These are phyloP conservation scores for Acer negundo DNA, from an alignment of 345 rosid genomes.

Conservation along the genomic window DNA sequence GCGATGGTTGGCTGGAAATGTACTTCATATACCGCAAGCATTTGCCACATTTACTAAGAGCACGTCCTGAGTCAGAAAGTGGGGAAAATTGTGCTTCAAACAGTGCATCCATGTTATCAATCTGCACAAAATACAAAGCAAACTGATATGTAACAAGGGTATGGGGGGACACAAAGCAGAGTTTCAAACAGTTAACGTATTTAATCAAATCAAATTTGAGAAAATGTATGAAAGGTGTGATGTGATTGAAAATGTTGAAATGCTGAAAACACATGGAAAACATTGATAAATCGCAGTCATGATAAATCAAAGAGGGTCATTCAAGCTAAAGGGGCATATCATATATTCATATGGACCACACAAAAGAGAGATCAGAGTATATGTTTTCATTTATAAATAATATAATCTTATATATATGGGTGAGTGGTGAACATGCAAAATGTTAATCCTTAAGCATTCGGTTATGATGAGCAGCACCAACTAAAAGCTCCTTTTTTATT, in stretches of 20 bases:
- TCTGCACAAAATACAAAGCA: slow-evolving; percentile 42
- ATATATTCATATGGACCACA: no score
- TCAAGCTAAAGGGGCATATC: no score
- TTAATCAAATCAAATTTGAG: not conserved
- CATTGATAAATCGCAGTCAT: not conserved
- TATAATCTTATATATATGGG: not conserved
- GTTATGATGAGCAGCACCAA: not conserved
- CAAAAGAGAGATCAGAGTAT: not conserved
- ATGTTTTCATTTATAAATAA: not conserved
- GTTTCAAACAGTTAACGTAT: not conserved
- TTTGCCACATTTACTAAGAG: slow-evolving; percentile 93
- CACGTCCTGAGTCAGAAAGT: slow-evolving; percentile 79
- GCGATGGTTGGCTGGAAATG: slow-evolving; percentile 76
- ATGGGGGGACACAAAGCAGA: not conserved
- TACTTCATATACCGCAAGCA: slow-evolving; percentile 95
- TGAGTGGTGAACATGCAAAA: not conserved
- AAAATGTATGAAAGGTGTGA: not conserved
- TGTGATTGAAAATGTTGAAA: not conserved
- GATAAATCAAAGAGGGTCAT: not conserved
- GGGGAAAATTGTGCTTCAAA: slow-evolving; percentile 97
- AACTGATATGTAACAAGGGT: not conserved
- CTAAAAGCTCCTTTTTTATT: not conserved
- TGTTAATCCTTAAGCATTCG: no score
- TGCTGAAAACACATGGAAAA: not conserved
- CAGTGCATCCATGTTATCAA: slow-evolving; percentile 88